These are phyloP conservation scores for Hymenoscyphus salicellus DNA, from an alignment of 2,329 filamentous ascomycete genomes.

Conservation along the genomic window DNA sequence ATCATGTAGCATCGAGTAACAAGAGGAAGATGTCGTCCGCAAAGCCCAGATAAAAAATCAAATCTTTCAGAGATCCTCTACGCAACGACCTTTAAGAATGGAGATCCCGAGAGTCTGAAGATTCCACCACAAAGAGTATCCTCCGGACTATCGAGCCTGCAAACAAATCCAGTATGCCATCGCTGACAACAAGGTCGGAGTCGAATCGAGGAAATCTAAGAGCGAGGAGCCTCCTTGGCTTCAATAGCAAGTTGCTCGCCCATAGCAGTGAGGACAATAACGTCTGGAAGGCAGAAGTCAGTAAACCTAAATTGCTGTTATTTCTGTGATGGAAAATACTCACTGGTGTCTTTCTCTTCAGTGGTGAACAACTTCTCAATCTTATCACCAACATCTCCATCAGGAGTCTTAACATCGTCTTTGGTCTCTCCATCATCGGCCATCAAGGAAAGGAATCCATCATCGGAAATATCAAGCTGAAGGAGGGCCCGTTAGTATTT, in stretches of 20 bases:
- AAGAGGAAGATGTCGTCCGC: slow-evolving; percentile 32
- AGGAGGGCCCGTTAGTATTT: slow-evolving; percentile 8
- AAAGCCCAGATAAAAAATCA: slow-evolving; percentile 35
- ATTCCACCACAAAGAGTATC: slow-evolving; percentile 29
- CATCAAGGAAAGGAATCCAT: slow-evolving; percentile 94
- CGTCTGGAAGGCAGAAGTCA: slow-evolving; percentile 52
- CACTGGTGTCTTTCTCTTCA: slow-evolving; percentile 92
- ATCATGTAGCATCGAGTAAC: slow-evolving; percentile 33
- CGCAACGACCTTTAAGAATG: slow-evolving; percentile 43
- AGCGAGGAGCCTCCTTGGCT: slow-evolving; percentile 80
- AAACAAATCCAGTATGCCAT: slow-evolving; percentile 31
- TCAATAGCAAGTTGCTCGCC: slow-evolving; percentile 90
- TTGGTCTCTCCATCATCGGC: slow-evolving; percentile 80
- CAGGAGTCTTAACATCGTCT: slow-evolving; percentile 92
- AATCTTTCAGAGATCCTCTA: slow-evolving; percentile 46
- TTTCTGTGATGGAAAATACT: slow-evolving; percentile 39
- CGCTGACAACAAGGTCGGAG: slow-evolving; percentile 33
- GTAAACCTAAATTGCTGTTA: neutral
- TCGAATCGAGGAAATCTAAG: slow-evolving; percentile 29
- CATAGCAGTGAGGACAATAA: slow-evolving; percentile 93
- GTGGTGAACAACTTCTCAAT: slow-evolving; percentile 75
- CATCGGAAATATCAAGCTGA: slow-evolving; percentile 88
- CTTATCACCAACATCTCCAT: slow-evolving; percentile 83
- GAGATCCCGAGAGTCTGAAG: slow-evolving; percentile 33
- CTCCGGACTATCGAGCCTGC: slow-evolving; percentile 24